These are phyloP conservation scores for Russula vinacea DNA, from an alignment of 768 basidiomycete genomes.

Conservation along the genomic window DNA sequence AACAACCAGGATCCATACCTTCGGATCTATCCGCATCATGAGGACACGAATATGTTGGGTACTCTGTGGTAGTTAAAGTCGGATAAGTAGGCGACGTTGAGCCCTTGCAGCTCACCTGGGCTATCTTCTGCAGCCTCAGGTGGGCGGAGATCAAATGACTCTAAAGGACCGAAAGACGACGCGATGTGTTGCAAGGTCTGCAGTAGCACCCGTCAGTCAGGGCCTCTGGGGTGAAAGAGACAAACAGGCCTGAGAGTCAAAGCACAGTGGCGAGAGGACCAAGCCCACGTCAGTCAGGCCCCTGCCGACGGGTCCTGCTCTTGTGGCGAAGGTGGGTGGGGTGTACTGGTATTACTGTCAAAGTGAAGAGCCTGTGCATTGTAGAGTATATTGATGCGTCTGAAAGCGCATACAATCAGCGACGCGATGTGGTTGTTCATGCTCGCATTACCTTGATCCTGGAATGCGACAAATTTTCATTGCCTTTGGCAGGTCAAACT, in stretches of 20 bases:
- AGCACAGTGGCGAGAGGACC: conserved; percentile 55
- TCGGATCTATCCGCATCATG: conserved; percentile 56
- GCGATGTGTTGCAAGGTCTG: conserved; percentile 55
- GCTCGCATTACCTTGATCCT: conserved; percentile 48
- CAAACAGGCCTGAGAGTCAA: conserved; percentile 53
- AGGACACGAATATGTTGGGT: conserved; percentile 35
- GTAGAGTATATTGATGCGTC: conserved; percentile 22
- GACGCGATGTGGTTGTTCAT: neutral
- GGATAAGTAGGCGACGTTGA: neutral
- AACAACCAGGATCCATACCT: conserved; percentile 58
- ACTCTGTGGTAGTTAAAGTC: neutral
- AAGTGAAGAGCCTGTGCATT: conserved; percentile 12
- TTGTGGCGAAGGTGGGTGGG: neutral
- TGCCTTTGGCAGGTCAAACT: conserved; percentile 50
- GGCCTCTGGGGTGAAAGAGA: neutral
- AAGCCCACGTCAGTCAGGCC: conserved; percentile 38
- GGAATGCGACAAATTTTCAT: conserved; percentile 59
- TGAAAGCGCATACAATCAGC: conserved; percentile 37
- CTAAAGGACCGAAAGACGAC: conserved; percentile 61
- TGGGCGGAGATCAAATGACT: conserved; percentile 46
- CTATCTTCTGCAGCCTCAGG: conserved; percentile 21
- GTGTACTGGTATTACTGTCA: neutral
- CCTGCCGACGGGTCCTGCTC: conserved; percentile 25
- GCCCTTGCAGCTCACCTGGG: conserved; percentile 14
- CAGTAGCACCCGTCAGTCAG: conserved; percentile 8